phyloP scores from a whole-genome alignment of 2,329 filamentous ascomycete genomes.

The Alternaria ethzedia region DNA sequence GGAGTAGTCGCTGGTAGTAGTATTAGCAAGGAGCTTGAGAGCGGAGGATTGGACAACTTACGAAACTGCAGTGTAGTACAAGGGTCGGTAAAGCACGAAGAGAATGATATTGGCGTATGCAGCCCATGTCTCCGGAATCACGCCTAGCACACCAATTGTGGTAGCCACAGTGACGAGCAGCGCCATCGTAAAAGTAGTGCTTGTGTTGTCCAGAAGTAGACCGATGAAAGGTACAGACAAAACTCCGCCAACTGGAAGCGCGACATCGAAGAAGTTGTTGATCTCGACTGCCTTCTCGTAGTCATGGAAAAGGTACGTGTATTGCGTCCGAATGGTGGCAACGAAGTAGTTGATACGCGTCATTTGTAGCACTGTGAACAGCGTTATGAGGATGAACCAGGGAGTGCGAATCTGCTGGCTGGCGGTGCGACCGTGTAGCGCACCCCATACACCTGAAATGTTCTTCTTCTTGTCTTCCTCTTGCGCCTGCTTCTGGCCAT shows the following conservation, averaged over 20 bases:
- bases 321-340: conserved; percentile 83
- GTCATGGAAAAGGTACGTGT: conserved; percentile 74
- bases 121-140: conserved; percentile 72
- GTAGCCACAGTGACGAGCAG: conserved; percentile 75
- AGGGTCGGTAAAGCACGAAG: conserved; percentile 83
- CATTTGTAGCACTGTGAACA: conserved; percentile 73
- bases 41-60: conserved; percentile 40
- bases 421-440: conserved; percentile 76
- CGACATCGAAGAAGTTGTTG: conserved; percentile 87
- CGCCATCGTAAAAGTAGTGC: conserved; percentile 72
- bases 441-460: conserved; percentile 82
- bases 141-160: conserved; percentile 75
- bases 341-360: conserved; percentile 93
- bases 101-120: conserved; percentile 78
- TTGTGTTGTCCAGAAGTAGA: conserved; percentile 75
- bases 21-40: conserved; percentile 5
- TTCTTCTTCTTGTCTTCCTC: conserved; percentile 72
- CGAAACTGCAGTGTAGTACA: conserved; percentile 90
- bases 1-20: conserved; percentile 69
- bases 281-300: conserved; percentile 67
- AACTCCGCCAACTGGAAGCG: conserved; percentile 82
- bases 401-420: conserved; percentile 75
- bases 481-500: conserved; percentile 67
- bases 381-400: conserved; percentile 84
- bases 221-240: conserved; percentile 89